These are phyloP conservation scores for Tulasnella sp. DNA, from an alignment of 768 basidiomycete genomes.

Conservation along the genomic window DNA sequence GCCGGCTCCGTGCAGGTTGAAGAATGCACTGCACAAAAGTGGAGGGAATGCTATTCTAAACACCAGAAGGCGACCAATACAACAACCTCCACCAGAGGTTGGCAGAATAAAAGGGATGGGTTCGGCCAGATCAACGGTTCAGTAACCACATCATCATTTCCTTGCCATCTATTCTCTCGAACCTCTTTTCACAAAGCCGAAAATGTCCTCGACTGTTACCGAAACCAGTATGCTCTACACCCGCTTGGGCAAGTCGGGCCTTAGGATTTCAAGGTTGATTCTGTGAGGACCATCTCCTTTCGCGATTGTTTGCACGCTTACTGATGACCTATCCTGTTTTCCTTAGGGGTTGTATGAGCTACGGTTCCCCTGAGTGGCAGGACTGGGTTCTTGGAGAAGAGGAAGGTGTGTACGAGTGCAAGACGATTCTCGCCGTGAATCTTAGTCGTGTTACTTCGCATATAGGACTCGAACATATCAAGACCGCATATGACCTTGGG, in stretches of 20 bases:
- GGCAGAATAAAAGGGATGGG: too few species aligned
- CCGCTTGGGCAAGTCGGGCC: slow-evolving; percentile 28
- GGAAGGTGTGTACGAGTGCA: slow-evolving; percentile 46
- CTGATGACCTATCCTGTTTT: not conserved
- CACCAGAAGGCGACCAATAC: too few species aligned
- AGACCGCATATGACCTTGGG: slow-evolving; percentile 13
- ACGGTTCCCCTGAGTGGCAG: slow-evolving; percentile 53
- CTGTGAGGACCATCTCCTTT: not conserved
- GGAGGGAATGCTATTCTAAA: too few species aligned
- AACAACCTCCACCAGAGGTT: too few species aligned
- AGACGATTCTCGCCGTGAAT: not conserved
- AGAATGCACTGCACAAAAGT: too few species aligned
- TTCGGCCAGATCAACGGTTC: not conserved
- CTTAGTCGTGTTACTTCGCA: not conserved
- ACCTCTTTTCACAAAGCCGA: not conserved
- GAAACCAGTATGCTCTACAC: slow-evolving; percentile 22
- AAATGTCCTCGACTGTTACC: not conserved
- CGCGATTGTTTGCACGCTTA: not conserved
- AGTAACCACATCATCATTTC: not conserved
- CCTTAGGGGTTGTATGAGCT: slow-evolving; percentile 62
- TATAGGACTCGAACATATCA: not conserved
- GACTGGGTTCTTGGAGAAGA: slow-evolving; percentile 52
- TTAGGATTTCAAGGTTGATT: slow-evolving; percentile 26
- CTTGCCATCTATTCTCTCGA: not conserved
- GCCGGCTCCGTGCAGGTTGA: too few species aligned